phyloP scores from a whole-genome alignment of 768 basidiomycete species.

The Phylloporus sp. region DNA sequence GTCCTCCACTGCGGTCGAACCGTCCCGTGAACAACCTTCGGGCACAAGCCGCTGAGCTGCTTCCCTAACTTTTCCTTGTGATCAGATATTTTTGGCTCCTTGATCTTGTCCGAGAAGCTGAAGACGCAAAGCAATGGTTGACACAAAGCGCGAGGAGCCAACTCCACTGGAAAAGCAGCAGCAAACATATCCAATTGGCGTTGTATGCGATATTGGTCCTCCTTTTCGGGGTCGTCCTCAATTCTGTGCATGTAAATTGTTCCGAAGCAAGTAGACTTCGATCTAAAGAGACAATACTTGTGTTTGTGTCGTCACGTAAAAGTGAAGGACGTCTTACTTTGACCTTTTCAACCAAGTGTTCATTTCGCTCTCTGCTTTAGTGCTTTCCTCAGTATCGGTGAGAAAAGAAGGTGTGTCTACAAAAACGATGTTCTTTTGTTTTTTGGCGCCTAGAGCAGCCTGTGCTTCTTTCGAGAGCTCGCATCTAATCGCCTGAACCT shows the following conservation, averaged over 20 bases:
- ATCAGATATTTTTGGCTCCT: accelerated
- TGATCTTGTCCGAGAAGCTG: neutral
- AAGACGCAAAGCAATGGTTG: constrained; percentile 7
- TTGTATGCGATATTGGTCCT: neutral
- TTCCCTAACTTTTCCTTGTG: neutral
- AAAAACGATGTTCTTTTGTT: constrained; percentile 12
- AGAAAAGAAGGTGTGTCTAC: constrained; percentile 22
- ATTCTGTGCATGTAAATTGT: constrained; percentile 15
- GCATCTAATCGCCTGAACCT: constrained; percentile 12
- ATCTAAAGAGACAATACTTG: constrained; percentile 1
- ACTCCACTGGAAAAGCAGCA: neutral
- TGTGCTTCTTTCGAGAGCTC: neutral
- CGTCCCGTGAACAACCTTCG: too few relatives aligned
- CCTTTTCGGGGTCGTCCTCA: neutral
- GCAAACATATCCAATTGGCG: constrained; percentile 8
- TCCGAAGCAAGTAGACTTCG: constrained; percentile 4
- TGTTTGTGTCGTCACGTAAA: neutral
- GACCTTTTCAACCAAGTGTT: constrained; percentile 4
- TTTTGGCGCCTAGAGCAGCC: neutral
- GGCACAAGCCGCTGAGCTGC: neutral
- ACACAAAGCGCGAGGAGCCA: neutral
- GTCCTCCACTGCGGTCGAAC: neutral
- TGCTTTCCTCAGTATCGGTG: neutral
- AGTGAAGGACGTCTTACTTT: neutral
- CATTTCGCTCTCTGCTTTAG: neutral